Base-by-base conservation (phyloP, 2,329 filamentous ascomycete species). In the Claviceps lovelessii region DNA sequence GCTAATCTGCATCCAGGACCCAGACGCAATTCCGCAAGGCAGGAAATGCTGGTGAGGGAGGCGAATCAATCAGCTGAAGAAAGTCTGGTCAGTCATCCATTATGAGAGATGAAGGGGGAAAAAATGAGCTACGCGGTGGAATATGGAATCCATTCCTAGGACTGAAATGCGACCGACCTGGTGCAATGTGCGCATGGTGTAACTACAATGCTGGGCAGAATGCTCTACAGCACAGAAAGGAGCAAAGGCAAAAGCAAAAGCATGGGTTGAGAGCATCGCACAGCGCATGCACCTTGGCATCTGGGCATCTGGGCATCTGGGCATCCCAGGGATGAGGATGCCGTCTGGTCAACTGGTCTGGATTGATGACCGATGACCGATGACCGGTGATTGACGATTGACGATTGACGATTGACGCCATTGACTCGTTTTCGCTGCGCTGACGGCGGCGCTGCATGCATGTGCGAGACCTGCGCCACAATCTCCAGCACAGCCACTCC, bases 401-500 rank as follows among this genome's bases (percentile, higher is more conserved):
- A 23, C 23, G 23, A 23, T 23, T 10, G 35, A 39, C 35, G 13
- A 41, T 17, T 41, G 37, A 41, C 37, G 37, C 37, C 37, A 41
- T 41, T 17, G 37, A 41, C 37, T 15, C 15, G 37, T 7, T 17
- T 37, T 8, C 19, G 49, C 50, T 28, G 50, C 35, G 29, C 50
- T 44, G 19, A 45, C 29, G 50, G n/a, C 31, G 19, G 17, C 11
- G 41, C 44, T 11, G 35, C 45, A 28, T 44, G 15, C 13, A 19
- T 6, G 19, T 28, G 37, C 44, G 54, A 11, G 6, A 31, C 35
- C 31, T 54, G 53, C 58, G 57, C 56, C 58, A 54, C 58, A 49
- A 54, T 49, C 44, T 19, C 28, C 53, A 46, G 51, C 58, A 58
- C 58, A 59, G 58, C 58, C 58, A 58, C 58, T 10, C 28, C 28